Base-by-base conservation (phyloP, 495 filamentous ascomycete species). In the Penicillium silybi region DNA sequence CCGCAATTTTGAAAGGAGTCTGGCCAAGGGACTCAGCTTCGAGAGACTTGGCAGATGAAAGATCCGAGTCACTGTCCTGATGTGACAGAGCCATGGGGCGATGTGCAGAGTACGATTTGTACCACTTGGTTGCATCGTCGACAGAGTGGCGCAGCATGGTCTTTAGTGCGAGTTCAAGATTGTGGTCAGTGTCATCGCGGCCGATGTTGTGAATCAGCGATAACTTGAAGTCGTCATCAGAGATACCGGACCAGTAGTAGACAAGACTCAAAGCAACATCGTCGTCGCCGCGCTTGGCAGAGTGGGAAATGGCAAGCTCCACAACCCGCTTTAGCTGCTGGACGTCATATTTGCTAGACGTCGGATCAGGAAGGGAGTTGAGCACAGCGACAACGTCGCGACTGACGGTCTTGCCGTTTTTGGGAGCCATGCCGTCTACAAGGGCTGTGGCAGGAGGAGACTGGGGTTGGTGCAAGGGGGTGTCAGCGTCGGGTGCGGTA, bases 31-130 rank as follows among this genome's bases (percentile, higher is more conserved):
- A 53, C 43, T 71, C 67, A 27, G 48, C 55, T 38, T 68, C 68
- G 40, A 70, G 42, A 1, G 70, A 69, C 34, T 68, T 66, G 6
- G 65, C 65, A 2, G 74, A 73, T 23, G 79, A 78, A 20, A 78
- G 45, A 13, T 70, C 74, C 9, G 74, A 77, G 11, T 66, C 64
- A 20, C 69, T 79, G 26, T 56, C 26, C 18, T 46, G 35, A 23
- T 43, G 48, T 32, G 34, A 19, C 19, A 25, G 16, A 32, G 38
- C 9, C 25, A 5, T 23, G 26, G 27, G 17, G 19, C 20, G 27
- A 8, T n/a, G 22, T 26, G 41, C 4, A 17, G 22, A 3, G 40
- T 37, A 27, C 6, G 48, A 53, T 26, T 53, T 17, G 25, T 54
- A 61, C 63, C 63, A 65, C 25, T 41, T 13, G 7, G 2, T 13